These are phyloP conservation scores for Pyrus pyrifolia DNA, from an alignment of 306 rosid genomes.

Conservation along the genomic window DNA sequence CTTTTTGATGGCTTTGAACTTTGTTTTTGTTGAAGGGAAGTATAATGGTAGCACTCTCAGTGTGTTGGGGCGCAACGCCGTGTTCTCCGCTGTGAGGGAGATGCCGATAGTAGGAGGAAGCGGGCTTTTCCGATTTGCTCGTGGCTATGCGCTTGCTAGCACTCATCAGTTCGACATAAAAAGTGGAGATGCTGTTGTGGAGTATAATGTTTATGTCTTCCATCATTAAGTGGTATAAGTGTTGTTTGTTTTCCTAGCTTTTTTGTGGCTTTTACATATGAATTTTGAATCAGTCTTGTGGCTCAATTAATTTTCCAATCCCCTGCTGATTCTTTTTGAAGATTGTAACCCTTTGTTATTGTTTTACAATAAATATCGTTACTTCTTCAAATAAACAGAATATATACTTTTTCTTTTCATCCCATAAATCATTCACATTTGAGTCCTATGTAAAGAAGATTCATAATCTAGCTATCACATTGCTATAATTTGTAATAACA, in stretches of 20 bases:
- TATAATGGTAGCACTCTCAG: constrained; percentile 52
- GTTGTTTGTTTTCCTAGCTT: not conserved
- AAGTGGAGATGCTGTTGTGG: constrained; percentile 45
- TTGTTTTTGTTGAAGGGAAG: constrained; percentile 48
- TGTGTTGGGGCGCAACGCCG: constrained; percentile 50
- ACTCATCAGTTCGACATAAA: constrained; percentile 4
- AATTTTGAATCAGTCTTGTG: not conserved
- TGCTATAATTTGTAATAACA: no score
- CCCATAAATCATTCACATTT: not conserved
- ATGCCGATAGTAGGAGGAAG: constrained; percentile 72
- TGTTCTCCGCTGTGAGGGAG: constrained; percentile 36
- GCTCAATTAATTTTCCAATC: not conserved
- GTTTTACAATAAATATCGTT: no score
- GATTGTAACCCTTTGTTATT: no score
- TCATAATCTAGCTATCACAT: no score
- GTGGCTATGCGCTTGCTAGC: constrained; percentile 51
- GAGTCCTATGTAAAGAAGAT: no score
- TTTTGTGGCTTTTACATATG: not conserved
- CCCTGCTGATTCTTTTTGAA: not conserved
- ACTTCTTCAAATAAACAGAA: no score
- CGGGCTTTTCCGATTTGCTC: constrained; percentile 62
- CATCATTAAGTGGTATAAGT: constrained; percentile 29
- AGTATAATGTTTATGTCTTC: constrained; percentile 51
- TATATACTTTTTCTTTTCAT: no score
- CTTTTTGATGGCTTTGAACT: constrained; percentile 46